These are phyloP conservation scores for Candida tetrigidarum DNA, from an alignment of 1,139 yeast species.

Conservation along the genomic window DNA sequence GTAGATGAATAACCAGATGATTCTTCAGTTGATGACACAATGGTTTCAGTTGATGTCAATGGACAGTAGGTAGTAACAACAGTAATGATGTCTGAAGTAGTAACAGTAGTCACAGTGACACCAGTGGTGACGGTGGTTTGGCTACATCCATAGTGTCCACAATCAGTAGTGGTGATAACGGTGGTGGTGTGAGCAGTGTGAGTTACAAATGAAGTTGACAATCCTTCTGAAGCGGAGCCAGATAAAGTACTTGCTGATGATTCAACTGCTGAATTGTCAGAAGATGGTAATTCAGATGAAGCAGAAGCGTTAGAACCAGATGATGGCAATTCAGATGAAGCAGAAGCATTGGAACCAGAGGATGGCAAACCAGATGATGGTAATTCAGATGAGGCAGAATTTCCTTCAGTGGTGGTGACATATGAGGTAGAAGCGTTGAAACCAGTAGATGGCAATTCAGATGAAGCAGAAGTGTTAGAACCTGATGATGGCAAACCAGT, in stretches of 20 bases:
- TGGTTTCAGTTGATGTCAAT: conserved; percentile 4
- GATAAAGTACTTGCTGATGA: conserved; percentile 1
- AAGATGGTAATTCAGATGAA: background rate
- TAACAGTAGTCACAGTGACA: conserved; percentile 15
- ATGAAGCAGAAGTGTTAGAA: no score
- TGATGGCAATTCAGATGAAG: background rate
- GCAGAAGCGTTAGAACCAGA: background rate
- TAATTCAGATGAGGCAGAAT: background rate
- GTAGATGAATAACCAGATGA: background rate
- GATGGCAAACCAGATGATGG: no score
- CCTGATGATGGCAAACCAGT: no score
- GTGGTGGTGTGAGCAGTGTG: conserved; percentile 13
- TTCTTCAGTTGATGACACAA: conserved; percentile 2
- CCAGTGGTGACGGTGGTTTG: conserved; percentile 32
- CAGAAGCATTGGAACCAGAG: no score
- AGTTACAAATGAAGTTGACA: conserved; percentile 6
- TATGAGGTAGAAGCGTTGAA: background rate
- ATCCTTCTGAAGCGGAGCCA: background rate
- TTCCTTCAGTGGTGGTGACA: background rate
- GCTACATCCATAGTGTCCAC: conserved; percentile 18
- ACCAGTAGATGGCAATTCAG: background rate
- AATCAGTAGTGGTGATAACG: conserved; percentile 27
- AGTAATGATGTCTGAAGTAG: conserved; percentile 19
- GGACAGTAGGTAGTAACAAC: conserved; percentile 30
- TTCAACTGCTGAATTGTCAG: background rate